phyloP scores from a whole-genome alignment of 257 asterid genomes.

The Paulownia fortunei region DNA sequence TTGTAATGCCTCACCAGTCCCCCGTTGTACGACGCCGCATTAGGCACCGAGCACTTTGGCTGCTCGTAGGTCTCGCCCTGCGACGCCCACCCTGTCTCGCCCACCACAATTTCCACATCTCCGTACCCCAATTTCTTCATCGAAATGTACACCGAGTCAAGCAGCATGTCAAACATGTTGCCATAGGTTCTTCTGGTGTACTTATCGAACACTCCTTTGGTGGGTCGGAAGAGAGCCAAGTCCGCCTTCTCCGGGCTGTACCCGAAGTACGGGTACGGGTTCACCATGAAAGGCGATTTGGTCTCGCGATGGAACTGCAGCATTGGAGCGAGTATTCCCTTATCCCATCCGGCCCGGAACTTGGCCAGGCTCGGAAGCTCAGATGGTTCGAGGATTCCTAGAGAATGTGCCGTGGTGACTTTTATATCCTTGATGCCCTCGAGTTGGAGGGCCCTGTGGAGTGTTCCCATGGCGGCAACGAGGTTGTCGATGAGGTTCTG shows the following conservation, averaged over 20 bases:
- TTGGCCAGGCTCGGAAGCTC: constrained; percentile 68
- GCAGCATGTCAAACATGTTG: constrained; percentile 64
- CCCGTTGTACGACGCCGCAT: constrained; percentile 78
- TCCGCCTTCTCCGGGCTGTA: constrained; percentile 52
- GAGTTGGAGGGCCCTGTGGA: constrained; percentile 54
- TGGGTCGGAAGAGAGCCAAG: constrained; percentile 53
- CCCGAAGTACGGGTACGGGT: constrained; percentile 83
- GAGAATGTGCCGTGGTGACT: constrained; percentile 48
- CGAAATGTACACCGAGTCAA: constrained; percentile 62
- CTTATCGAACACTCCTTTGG: constrained; percentile 43
- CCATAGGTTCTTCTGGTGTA: constrained; percentile 45
- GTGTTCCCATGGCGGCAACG: constrained; percentile 63
- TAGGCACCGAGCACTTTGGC: constrained; percentile 60
- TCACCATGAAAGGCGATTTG: constrained; percentile 76
- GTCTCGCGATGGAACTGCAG: constrained; percentile 59
- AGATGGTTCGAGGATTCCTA: constrained; percentile 55
- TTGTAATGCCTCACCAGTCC: constrained; percentile 58
- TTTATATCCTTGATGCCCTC: constrained; percentile 45
- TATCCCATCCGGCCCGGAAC: constrained; percentile 77
- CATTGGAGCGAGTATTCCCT: constrained; percentile 58
- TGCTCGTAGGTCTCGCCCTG: constrained; percentile 62
- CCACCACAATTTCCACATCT: constrained; percentile 68
- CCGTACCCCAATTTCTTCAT: constrained; percentile 72
- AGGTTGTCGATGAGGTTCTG: constrained; percentile 56
- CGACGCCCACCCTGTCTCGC: constrained; percentile 96